Conservation (phyloP, 495 filamentous ascomycete genomes). For the Mytilinidion resinicola region DNA sequence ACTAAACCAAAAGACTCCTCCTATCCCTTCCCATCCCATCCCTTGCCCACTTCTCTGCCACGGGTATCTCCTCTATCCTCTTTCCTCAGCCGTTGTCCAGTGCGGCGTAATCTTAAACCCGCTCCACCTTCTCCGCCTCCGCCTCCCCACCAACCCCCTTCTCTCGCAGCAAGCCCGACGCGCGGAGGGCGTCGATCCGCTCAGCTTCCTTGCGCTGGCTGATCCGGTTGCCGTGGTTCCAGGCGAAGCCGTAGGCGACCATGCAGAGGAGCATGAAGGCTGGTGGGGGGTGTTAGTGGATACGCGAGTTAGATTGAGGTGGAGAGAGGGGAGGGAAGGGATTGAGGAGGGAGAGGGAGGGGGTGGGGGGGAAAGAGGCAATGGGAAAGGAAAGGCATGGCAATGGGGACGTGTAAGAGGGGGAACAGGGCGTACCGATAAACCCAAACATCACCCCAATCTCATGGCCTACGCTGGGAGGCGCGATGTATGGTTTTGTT, state of each 20-base stretch:
- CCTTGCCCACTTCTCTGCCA: too few species aligned
- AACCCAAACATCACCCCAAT: slow-evolving; percentile 27
- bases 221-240: slow-evolving; percentile 16
- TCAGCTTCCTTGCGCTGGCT: slow-evolving; percentile 15
- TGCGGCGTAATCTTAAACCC: too few species aligned
- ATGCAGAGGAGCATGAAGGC: slow-evolving; percentile 20
- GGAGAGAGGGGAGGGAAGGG: not conserved
- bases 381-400: not conserved
- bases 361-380: not conserved
- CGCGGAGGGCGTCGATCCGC: slow-evolving; percentile 17
- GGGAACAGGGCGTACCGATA: slow-evolving; percentile 9
- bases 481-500: slow-evolving; percentile 8
- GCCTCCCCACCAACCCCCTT: not conserved
- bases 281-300: not conserved
- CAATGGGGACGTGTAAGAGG: not conserved
- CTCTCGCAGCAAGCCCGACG: slow-evolving; percentile 10
- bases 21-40: too few species aligned
- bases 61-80: too few species aligned
- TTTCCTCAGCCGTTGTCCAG: too few species aligned
- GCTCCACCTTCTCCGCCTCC: not conserved
- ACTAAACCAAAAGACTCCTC: too few species aligned
- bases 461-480: slow-evolving; percentile 22
- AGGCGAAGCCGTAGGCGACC: slow-evolving; percentile 17
- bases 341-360: not conserved
- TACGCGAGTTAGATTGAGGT: not conserved